phyloP scores from a whole-genome alignment of 257 asterid genomes.

The Gentiana macrophylla region DNA sequence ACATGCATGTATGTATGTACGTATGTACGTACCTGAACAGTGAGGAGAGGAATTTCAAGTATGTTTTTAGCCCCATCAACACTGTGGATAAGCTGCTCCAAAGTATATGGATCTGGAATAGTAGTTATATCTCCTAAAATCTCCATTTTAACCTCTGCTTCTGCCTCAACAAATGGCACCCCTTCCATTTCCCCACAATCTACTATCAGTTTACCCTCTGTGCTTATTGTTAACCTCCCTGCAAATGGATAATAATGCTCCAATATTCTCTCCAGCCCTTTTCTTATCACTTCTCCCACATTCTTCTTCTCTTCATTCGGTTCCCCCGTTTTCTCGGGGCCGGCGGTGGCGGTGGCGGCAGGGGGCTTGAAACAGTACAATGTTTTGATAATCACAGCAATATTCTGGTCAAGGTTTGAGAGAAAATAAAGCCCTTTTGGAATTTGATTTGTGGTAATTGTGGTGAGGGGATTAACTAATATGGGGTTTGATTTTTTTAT shows the following conservation, averaged over 20 bases:
- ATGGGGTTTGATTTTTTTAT: slow-evolving; percentile 8
- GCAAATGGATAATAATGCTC: slow-evolving; percentile 8
- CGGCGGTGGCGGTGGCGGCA: no score
- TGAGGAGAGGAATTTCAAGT: slow-evolving; percentile 14
- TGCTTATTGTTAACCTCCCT: not conserved
- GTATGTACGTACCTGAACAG: slow-evolving; percentile 5
- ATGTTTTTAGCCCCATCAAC: slow-evolving; percentile 11
- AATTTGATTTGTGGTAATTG: no score
- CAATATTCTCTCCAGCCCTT: not conserved
- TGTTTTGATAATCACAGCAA: slow-evolving; percentile 12
- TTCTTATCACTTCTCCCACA: slow-evolving; percentile 1
- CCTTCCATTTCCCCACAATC: slow-evolving; percentile 6
- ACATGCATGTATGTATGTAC: not conserved
- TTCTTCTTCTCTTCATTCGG: not conserved
- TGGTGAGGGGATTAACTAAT: not conserved
- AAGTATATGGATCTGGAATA: slow-evolving; percentile 6
- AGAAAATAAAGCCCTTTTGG: slow-evolving; percentile 12
- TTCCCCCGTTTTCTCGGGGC: no score
- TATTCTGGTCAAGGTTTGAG: slow-evolving; percentile 19
- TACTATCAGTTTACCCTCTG: slow-evolving; percentile 10
- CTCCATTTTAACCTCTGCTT: slow-evolving; percentile 3
- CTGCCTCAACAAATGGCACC: slow-evolving; percentile 14
- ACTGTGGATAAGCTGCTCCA: slow-evolving; percentile 9
- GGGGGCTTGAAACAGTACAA: slow-evolving; percentile 10
- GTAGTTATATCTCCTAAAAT: slow-evolving; percentile 11